Conservation (phyloP, 1,139 yeast genomes). For the Chernovozyma sophiae-reginae region DNA sequence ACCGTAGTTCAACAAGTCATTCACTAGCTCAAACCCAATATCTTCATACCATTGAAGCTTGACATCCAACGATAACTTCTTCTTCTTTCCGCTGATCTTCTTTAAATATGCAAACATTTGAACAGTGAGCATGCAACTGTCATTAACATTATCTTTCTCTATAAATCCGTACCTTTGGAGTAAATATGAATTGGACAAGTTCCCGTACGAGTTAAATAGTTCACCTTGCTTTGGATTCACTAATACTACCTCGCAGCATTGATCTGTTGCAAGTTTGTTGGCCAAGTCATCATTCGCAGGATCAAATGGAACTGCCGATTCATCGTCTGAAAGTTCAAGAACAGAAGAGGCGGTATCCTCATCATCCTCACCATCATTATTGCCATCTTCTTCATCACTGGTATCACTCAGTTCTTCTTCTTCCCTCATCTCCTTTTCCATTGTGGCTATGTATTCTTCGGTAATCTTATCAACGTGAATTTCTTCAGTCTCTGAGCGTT, state of each 20-base stretch:
- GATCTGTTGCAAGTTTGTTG: constrained; percentile 28
- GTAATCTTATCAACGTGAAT: constrained; percentile 23
- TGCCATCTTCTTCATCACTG: constrained; percentile 20
- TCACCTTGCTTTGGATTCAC: constrained; percentile 44
- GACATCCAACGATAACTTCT: constrained; percentile 30
- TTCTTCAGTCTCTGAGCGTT: constrained; percentile 12
- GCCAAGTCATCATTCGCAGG: constrained; percentile 22
- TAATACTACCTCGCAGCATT: constrained; percentile 50
- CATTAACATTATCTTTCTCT: constrained; percentile 51
- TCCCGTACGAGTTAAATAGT: constrained; percentile 74
- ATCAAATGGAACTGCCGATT: constrained; percentile 16
- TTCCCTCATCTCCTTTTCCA: constrained; percentile 20
- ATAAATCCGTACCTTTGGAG: constrained; percentile 77
- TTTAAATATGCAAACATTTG: constrained; percentile 46
- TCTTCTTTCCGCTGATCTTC: constrained; percentile 18
- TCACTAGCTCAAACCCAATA: constrained; percentile 44
- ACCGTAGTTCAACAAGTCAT: constrained; percentile 23
- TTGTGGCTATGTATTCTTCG: constrained; percentile 20
- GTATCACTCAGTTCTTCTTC: constrained; percentile 17
- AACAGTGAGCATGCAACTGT: constrained; percentile 52
- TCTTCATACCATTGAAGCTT: constrained; percentile 65
- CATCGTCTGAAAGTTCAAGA: constrained; percentile 28
- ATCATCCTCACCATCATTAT: constrained; percentile 11
- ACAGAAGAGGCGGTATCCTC: constrained; percentile 27
- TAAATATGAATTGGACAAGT: constrained; percentile 57